Percentiles rank a stretch among this genome's conserved stretches.
phyloP scores from a whole-genome alignment of 169 alveolate genomes.

The Miamiensis avidus region DNA sequence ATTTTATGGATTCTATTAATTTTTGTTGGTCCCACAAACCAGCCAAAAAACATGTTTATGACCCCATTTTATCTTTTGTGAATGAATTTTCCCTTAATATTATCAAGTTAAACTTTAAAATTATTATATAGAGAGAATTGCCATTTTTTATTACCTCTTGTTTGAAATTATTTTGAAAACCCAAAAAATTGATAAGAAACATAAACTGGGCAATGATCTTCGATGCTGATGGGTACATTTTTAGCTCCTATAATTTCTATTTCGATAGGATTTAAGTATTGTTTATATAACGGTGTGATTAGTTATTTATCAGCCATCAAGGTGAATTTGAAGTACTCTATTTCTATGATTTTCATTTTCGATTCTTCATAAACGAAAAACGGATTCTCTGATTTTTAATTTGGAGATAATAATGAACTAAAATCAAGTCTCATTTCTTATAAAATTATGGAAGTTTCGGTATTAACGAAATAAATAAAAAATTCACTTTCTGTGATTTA shows the following conservation, averaged over 20 bases:
- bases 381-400: too few species aligned
- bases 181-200: slow-evolving; percentile 49
- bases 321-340: slow-evolving; percentile 55
- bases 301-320: slow-evolving; percentile 48
- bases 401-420: neutral
- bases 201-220: slow-evolving; percentile 58
- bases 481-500: neutral
- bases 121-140: neutral
- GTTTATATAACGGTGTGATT: slow-evolving; percentile 49
- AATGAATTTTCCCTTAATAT: neutral
- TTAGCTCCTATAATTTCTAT: slow-evolving; percentile 59
- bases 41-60: neutral
- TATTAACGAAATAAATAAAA: neutral
- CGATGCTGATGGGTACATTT: slow-evolving; percentile 61
- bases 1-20: neutral
- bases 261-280: slow-evolving; percentile 65
- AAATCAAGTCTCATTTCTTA: neutral
- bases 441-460: neutral
- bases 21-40: neutral
- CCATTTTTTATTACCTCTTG: neutral
- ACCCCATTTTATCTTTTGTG: neutral
- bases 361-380: too few species aligned
- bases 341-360: slow-evolving; percentile 42
- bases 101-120: too few species aligned
- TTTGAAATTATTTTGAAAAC: too few species aligned